Base-by-base conservation (phyloP, 495 filamentous ascomycete genomes). In the Trichoderma erinaceum region DNA sequence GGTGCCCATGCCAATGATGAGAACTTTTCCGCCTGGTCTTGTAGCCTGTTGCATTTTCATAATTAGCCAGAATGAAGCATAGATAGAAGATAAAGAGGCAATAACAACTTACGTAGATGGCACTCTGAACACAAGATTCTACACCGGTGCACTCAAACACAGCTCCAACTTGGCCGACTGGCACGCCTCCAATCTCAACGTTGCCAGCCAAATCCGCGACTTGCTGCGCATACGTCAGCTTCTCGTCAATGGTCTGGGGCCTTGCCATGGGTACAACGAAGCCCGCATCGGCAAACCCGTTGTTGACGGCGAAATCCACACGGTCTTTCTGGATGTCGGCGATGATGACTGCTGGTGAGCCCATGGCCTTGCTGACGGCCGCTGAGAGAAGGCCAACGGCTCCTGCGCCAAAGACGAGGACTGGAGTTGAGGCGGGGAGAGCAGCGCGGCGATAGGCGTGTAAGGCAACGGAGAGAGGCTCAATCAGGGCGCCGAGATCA, bases 81-180 rank as follows among this genome's bases (percentile, higher is more conserved):
- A 48, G 12, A 6, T 12, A 6, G 15, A 48, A 13, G 4, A 2
- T 8, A 3, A 16, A 12, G 44, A 5, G 23, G 43, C 35, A 43
- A 65, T 29, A 43, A 16, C 72, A 11, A 71, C 77, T 77, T 69
- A 85, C 91, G 73, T 93, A 96, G 70, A 98, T 97, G 11, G 90
- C 86, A n/a, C 89, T 86, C 75, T 97, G 92, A 58, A 96, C 80
- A 71, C 93, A 97, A 3, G 88, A 83, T 64, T 94, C 92, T 4
- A 93, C 92, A 35, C 94, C 94, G 0, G 94, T 97, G 75, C 94
- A 97, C 76, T 98, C 94, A 75, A 92, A 96, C n/a, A 92, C 91
- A 4, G 87, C 88, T 70, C 86, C 85, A 10, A 93, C 88, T 67
- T 92, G 90, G 0, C 85, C 84, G 0, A 83, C 69, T 0, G 69